Conservation (phyloP, 495 filamentous ascomycete genomes). For the Platismatia glauca region DNA sequence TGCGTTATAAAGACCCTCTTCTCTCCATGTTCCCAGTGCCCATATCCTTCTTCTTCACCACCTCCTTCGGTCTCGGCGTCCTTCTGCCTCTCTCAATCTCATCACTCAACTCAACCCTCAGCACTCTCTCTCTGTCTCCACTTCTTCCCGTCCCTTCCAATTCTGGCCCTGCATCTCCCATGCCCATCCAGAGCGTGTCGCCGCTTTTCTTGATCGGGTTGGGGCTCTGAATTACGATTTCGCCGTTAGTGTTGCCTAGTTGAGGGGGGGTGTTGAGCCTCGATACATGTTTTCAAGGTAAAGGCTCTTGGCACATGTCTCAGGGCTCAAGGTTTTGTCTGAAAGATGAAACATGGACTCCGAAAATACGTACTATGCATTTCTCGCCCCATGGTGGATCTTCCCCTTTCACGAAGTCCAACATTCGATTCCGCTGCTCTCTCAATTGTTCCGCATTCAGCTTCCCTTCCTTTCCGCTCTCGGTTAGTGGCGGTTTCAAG, state of each 20-base stretch:
- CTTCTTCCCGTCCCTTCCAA: constrained; percentile 49
- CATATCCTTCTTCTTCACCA: constrained; percentile 12
- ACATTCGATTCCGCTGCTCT: constrained; percentile 46
- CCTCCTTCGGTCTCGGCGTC: constrained; percentile 16
- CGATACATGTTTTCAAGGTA: too few relatives aligned
- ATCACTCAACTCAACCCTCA: constrained; percentile 44
- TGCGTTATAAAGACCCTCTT: background rate
- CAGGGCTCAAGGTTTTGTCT: too few relatives aligned
- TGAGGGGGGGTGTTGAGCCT: too few relatives aligned
- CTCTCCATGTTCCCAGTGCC: background rate
- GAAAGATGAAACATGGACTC: too few relatives aligned
- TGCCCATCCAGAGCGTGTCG: constrained; percentile 50
- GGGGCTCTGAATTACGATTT: too few relatives aligned
- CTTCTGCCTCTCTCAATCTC: constrained; percentile 20
- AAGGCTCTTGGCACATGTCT: too few relatives aligned
- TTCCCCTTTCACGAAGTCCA: constrained; percentile 47
- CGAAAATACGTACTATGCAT: too few relatives aligned
- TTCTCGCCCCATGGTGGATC: constrained; percentile 67
- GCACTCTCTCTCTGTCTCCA: constrained; percentile 65
- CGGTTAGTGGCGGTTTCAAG: constrained; percentile 37
- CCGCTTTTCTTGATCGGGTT: constrained; percentile 45
- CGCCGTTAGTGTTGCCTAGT: too few relatives aligned
- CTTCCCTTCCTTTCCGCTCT: background rate
- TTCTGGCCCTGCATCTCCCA: constrained; percentile 67
- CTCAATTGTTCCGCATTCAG: constrained; percentile 38